Conservation (phyloP, 2,329 filamentous ascomycete species). For the Thermoascus crustaceus region DNA sequence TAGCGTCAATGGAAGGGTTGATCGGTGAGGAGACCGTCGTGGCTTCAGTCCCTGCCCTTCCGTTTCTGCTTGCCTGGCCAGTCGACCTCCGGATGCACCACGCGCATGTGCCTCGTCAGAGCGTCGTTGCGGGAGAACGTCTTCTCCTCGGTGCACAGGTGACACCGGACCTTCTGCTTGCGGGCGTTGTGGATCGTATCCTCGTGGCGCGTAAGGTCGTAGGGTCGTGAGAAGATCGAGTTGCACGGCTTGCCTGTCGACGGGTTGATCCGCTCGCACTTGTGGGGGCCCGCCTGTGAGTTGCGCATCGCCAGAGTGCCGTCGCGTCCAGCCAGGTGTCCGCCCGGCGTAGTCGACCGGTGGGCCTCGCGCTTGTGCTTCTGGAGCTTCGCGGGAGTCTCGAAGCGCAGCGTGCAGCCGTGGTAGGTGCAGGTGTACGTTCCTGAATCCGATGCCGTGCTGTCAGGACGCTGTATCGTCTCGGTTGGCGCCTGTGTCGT, state of each 20-base stretch:
- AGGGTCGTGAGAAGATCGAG: conserved; percentile 87
- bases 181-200: conserved; percentile 94
- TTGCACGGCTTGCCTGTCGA: conserved; percentile 92
- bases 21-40: background rate
- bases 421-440: conserved; percentile 97
- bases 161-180: conserved; percentile 90
- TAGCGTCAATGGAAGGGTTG: background rate
- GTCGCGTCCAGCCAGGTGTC: conserved; percentile 34
- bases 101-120: conserved; percentile 84
- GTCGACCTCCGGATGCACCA: conserved; percentile 84
- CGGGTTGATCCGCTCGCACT: conserved; percentile 86
- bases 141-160: conserved; percentile 91
- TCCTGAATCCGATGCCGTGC: conserved; percentile 66
- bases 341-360: conserved; percentile 57
- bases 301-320: conserved; percentile 55
- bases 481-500: conserved; percentile 29
- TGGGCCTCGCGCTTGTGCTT: conserved; percentile 95
- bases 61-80: conserved; percentile 59
- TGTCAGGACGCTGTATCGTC: conserved; percentile 47
- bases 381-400: conserved; percentile 76
- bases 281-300: conserved; percentile 86
- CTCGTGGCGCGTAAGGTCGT: conserved; percentile 92
- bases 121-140: conserved; percentile 94
- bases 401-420: conserved; percentile 79
- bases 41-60: conserved; percentile 27